These are phyloP conservation scores for Bipolaris oryzae DNA, from an alignment of 2,329 filamentous ascomycete species.

Conservation along the genomic window DNA sequence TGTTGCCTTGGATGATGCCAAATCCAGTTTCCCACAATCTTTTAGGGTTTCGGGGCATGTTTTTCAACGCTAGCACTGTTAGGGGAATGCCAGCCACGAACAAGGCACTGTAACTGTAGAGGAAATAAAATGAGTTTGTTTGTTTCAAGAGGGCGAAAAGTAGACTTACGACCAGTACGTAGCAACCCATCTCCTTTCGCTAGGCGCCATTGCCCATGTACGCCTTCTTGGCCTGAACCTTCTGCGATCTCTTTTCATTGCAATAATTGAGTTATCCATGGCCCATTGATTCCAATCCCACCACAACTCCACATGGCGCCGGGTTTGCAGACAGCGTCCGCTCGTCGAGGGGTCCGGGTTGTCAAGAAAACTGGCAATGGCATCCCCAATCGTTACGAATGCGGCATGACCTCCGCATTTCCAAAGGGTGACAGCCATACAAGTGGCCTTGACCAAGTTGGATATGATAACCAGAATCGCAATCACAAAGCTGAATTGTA, in stretches of 20 bases:
- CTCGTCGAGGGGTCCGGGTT: slow-evolving; percentile 20
- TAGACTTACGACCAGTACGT: slow-evolving; percentile 3
- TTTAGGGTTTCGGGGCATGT: slow-evolving; percentile 10
- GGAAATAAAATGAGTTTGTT: neutral
- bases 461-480: slow-evolving; percentile 16
- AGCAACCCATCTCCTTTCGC: neutral
- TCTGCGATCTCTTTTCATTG: neutral
- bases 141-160: no score
- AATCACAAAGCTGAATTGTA: slow-evolving; percentile 37
- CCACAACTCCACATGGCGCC: neutral
- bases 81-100: slow-evolving; percentile 6
- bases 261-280: neutral
- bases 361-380: slow-evolving; percentile 27
- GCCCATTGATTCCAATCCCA: slow-evolving; percentile 5
- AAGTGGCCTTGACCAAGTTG: slow-evolving; percentile 16
- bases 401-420: slow-evolving; percentile 7
- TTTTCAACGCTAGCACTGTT: neutral
- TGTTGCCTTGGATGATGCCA: slow-evolving; percentile 17
- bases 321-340: slow-evolving; percentile 10
- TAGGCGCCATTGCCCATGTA: neutral
- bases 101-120: neutral
- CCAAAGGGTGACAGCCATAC: slow-evolving; percentile 21
- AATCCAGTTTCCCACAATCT: slow-evolving; percentile 20
- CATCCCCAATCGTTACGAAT: slow-evolving; percentile 34
- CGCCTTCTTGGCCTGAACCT: neutral